Conservation (phyloP, 2,329 filamentous ascomycete species). For the Colletotrichum zoysiae region DNA sequence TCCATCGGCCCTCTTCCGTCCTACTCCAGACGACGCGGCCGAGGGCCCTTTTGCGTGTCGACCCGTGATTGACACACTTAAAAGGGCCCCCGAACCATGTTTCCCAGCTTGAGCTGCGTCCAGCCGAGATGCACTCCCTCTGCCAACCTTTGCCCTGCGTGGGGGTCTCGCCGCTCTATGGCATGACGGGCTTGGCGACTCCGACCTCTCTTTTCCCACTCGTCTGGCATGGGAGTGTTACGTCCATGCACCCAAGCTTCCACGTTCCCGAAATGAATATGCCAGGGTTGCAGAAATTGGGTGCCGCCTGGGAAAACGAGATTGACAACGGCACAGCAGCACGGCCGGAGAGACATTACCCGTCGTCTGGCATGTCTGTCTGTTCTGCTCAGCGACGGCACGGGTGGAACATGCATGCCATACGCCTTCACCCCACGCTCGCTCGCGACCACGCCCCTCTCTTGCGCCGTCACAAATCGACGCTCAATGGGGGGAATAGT, state of each 20-base stretch:
- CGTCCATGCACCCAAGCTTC: constrained; percentile 19
- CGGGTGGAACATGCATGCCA: constrained; percentile 27
- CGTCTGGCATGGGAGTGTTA: constrained; percentile 29
- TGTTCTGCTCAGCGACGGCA: constrained; percentile 17
- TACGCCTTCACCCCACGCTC: constrained; percentile 13
- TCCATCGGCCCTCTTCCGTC: constrained; percentile 8
- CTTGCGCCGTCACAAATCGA: neutral
- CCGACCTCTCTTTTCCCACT: constrained; percentile 6
- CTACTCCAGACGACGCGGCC: neutral
- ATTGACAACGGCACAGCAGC: constrained; percentile 25
- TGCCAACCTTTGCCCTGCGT: constrained; percentile 15
- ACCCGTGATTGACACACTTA: constrained; percentile 6
- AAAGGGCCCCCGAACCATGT: neutral
- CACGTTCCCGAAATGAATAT: neutral
- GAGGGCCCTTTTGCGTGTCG: constrained; percentile 26
- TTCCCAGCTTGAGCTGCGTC: neutral
- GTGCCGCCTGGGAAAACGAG: constrained; percentile 5
- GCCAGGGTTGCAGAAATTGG: neutral
- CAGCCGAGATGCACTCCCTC: constrained; percentile 19
- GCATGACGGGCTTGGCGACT: neutral
- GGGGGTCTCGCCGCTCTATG: constrained; percentile 12
- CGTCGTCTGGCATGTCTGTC: constrained; percentile 13
- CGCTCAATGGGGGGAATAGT: too few relatives aligned
- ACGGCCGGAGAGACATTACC: constrained; percentile 11
- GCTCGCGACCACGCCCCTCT: neutral